phyloP scores from a whole-genome alignment of 140 eudicot species.

The Stevia rebaudiana region DNA sequence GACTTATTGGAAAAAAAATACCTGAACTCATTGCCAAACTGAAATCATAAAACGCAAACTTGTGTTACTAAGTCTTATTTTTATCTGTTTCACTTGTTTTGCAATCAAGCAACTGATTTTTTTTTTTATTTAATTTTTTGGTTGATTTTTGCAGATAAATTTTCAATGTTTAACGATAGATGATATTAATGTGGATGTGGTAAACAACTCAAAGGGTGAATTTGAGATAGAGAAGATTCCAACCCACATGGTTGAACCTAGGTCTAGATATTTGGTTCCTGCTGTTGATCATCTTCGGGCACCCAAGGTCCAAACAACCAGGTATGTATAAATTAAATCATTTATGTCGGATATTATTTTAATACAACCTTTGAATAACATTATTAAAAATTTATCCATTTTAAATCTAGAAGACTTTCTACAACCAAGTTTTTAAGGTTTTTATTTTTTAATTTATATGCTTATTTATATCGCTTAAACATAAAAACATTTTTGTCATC shows the following conservation, averaged over 20 bases:
- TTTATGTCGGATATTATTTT: neutral
- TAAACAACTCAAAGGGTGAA: conserved; percentile 45
- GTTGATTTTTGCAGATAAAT: conserved; percentile 41
- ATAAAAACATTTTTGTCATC: neutral
- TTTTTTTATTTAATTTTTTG: neutral
- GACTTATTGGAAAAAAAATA: no score
- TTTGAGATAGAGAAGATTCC: conserved; percentile 67
- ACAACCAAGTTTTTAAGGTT: no score
- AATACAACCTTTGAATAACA: neutral
- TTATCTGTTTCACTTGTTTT: neutral
- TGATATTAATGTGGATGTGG: conserved; percentile 34
- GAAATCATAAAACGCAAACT: no score
- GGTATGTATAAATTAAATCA: conserved; percentile 28
- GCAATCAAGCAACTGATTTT: conserved; percentile 1
- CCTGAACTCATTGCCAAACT: no score
- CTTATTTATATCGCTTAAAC: neutral
- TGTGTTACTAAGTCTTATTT: no score
- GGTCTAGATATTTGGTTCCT: conserved; percentile 66
- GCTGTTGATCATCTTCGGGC: conserved; percentile 48
- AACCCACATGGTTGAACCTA: conserved; percentile 48
- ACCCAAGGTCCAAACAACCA: conserved; percentile 41
- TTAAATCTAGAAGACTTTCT: neutral
- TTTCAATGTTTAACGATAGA: conserved; percentile 47
- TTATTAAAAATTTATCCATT: conserved; percentile 1
- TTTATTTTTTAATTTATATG: neutral